phyloP scores from a whole-genome alignment of 2,329 filamentous ascomycete genomes.

The Metarhizium sp. region DNA sequence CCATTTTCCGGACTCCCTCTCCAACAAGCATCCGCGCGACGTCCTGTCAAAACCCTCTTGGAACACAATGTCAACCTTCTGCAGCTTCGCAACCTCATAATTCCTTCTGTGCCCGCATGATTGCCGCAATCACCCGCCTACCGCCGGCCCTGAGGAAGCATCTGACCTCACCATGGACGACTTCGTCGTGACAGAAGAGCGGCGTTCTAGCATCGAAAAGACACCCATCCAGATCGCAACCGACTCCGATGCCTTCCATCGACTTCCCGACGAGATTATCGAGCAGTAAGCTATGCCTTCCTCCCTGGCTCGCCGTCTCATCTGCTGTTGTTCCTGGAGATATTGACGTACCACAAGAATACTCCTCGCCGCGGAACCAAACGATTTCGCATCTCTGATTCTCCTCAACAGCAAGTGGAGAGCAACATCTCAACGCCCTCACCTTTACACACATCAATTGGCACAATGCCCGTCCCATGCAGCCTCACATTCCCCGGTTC shows the following conservation, averaged over 20 bases:
- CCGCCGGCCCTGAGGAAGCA: neutral
- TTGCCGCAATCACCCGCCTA: neutral
- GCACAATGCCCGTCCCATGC: constrained; percentile 50
- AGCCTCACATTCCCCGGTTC: constrained; percentile 35
- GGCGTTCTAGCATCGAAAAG: constrained; percentile 26
- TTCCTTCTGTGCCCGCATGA: neutral
- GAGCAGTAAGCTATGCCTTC: constrained; percentile 45
- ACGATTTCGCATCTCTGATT: constrained; percentile 57
- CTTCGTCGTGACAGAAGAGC: constrained; percentile 17
- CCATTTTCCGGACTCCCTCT: neutral
- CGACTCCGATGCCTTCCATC: constrained; percentile 34
- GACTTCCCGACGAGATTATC: constrained; percentile 60
- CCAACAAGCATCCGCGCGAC: no score
- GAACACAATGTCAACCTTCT: neutral
- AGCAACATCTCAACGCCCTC: constrained; percentile 50
- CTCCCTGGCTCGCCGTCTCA: neutral
- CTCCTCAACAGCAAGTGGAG: constrained; percentile 59
- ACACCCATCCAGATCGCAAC: constrained; percentile 15
- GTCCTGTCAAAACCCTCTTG: neutral
- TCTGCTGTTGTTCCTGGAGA: neutral
- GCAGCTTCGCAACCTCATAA: neutral
- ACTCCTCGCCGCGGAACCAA: constrained; percentile 48
- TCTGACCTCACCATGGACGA: constrained; percentile 21
- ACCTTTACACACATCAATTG: constrained; percentile 55
- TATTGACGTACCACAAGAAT: constrained; percentile 35